These are phyloP conservation scores for Pyrus betulifolia DNA, from an alignment of 306 rosid species.

Conservation along the genomic window DNA sequence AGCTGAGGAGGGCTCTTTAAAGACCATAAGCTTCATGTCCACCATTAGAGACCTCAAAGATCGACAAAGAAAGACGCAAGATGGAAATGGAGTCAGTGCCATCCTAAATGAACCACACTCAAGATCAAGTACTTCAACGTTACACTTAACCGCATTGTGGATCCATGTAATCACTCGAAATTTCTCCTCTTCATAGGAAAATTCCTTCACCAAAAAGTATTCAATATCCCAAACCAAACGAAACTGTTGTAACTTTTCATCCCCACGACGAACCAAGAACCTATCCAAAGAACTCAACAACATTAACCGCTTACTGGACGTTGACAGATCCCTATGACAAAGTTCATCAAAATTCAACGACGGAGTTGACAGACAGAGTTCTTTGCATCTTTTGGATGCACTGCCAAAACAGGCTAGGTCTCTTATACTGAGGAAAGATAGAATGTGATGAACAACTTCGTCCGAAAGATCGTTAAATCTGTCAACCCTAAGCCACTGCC, in stretches of 20 bases:
- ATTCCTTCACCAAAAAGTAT: no score
- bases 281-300: background rate
- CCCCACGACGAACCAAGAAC: background rate
- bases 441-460: background rate
- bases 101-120: background rate
- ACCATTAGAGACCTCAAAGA: background rate
- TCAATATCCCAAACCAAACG: background rate
- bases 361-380: background rate
- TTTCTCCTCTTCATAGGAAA: background rate
- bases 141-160: background rate
- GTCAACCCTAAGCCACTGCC: background rate
- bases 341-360: background rate
- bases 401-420: background rate
- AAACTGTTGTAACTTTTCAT: background rate
- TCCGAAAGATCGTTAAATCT: slow-evolving; percentile 2
- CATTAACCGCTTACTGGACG: background rate
- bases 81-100: background rate
- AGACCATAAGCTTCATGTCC: no score
- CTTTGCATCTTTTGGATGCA: background rate
- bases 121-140: background rate
- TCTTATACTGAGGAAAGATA: background rate
- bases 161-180: background rate
- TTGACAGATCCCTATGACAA: background rate
- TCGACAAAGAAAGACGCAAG: background rate
- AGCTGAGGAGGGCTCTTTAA: no score